These are phyloP conservation scores for Elsinoe perseae DNA, from an alignment of 2,329 filamentous ascomycete genomes.

Conservation along the genomic window DNA sequence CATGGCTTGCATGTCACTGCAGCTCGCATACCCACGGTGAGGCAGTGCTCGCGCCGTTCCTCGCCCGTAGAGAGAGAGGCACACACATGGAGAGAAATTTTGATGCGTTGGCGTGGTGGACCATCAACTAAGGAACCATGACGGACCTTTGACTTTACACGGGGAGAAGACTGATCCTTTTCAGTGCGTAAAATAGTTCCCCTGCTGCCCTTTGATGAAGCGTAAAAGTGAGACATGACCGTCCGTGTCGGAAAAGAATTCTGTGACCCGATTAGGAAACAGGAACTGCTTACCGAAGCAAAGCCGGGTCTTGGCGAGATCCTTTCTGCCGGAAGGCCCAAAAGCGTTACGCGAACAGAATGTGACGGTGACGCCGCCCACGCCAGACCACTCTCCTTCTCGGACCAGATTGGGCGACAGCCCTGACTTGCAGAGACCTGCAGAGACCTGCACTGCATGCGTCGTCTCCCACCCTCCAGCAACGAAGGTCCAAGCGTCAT, in stretches of 20 bases:
- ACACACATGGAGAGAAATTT: neutral
- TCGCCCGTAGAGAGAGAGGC: neutral
- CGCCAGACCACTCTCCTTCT: neutral
- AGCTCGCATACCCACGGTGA: neutral
- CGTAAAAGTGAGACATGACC: neutral
- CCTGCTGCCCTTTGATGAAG: neutral
- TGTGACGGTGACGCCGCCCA: slow-evolving; percentile 13
- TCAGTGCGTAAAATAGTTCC: neutral
- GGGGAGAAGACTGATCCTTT: neutral
- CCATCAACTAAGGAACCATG: too few species aligned
- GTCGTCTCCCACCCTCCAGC: slow-evolving; percentile 6
- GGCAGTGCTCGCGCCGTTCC: slow-evolving; percentile 12
- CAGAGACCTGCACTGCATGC: neutral
- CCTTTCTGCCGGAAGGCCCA: neutral
- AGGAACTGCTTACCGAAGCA: slow-evolving; percentile 1
- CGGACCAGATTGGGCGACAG: too few species aligned
- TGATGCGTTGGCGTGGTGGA: neutral
- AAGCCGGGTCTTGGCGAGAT: slow-evolving; percentile 2
- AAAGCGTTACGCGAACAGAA: neutral
- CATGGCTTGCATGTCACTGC: slow-evolving; percentile 7
- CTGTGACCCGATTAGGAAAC: neutral
- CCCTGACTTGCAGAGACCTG: too few species aligned
- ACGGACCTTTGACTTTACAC: too few species aligned
- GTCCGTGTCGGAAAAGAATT: neutral
- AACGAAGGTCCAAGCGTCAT: slow-evolving; percentile 6